These are phyloP conservation scores for Candida ficus DNA, from an alignment of 805 yeast genomes.

Conservation along the genomic window DNA sequence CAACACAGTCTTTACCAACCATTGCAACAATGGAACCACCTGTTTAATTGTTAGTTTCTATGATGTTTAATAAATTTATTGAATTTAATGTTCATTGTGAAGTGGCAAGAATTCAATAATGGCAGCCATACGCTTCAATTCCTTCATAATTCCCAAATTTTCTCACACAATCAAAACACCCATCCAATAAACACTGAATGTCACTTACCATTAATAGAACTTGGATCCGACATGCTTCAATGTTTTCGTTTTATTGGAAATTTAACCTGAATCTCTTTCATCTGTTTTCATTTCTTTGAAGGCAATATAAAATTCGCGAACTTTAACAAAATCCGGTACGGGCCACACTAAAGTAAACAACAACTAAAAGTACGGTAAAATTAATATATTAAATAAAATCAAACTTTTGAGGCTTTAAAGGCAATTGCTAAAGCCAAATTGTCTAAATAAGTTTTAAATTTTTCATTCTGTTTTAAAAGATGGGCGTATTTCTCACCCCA, in stretches of 20 bases:
- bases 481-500: conserved; percentile 38
- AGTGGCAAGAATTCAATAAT: background rate
- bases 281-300: conserved; percentile 1
- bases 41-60: conserved; percentile 17
- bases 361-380: too few relatives aligned
- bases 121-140: too few relatives aligned
- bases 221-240: conserved; percentile 62
- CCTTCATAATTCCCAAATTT: background rate
- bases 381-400: background rate
- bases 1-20: conserved; percentile 98
- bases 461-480: conserved; percentile 31
- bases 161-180: too few relatives aligned
- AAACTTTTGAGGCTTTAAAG: conserved; percentile 20
- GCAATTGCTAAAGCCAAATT: conserved; percentile 28
- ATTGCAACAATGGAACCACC: conserved; percentile 98
- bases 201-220: conserved; percentile 65
- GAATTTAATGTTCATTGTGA: too few relatives aligned
- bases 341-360: background rate
- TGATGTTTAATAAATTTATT: background rate
- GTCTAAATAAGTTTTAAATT: conserved; percentile 29
- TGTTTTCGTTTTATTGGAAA: too few relatives aligned
- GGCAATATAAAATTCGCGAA: background rate
- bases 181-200: too few relatives aligned
- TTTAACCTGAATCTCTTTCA: too few relatives aligned
- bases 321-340: background rate